Evolutionary conservation across 2,329 filamentous ascomycete species (phyloP), one percentile per base, ranked within the genome.

Genomic region (Davidsoniella virescens): DNA sequence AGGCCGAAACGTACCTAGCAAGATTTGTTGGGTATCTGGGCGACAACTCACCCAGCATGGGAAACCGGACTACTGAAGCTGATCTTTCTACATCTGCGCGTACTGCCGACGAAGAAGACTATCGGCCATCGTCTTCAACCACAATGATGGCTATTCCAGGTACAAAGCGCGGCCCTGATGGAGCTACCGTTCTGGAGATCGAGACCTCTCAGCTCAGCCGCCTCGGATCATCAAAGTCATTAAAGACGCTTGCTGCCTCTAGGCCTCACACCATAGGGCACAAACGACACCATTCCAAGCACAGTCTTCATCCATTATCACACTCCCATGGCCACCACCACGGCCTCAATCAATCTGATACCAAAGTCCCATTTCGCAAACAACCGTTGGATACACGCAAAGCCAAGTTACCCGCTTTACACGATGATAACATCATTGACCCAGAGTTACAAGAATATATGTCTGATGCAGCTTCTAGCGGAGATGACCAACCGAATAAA

Each of bases 371-470:
- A 7, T 53, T 53, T 42, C 47, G 51, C n/a, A 49, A 29, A 29
- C 51, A 25, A 3, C 92, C 0, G 96, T 96, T 57, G 86, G 87
- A 50, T 83, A 82, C 52, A 72, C 79, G 9, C 69, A 82, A 80
- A 55, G 69, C 77, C 6, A 78, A 79, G 40, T 73, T 94, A 36
- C 82, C 88, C 14, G 87, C 87, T n/a, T 96, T 98, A 58, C 92
- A 98, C 62, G 87, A 92, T 60, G 92, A 98, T 67, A 96, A 92
- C 60, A 94, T 98, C 57, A 96, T 98, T 57, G 92, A 98, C 61
- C 92, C 92, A 1, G 92, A 98, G 59, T 70, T 98, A 49, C 90
- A 88, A 4, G 84, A 87, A 33, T 98, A 93, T 65, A 84, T 98
- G 72, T 98, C 92, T 5, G 92, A 98, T 61, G 87, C 85, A 44